A percentile compares a stretch with the other conserved stretches of the same genome.
Conservation (phyloP, 140 eudicot species). For the Oenanthe javanica region DNA sequence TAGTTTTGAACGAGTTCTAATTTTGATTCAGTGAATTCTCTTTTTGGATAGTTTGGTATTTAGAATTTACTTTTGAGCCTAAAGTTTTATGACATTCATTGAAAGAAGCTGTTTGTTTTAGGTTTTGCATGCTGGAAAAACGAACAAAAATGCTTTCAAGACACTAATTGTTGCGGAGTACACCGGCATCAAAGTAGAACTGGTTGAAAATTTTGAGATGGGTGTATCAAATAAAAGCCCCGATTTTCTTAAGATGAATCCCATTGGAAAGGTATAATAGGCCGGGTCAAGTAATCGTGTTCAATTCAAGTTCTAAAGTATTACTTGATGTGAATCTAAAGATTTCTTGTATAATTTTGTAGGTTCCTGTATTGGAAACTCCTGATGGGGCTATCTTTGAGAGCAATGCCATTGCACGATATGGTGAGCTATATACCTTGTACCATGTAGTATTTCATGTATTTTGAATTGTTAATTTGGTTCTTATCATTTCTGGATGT, state of each 20-base stretch:
- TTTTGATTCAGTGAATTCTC: background rate
- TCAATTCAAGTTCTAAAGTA: background rate
- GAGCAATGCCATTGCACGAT: constrained; percentile 95
- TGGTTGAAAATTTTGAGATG: constrained; percentile 56
- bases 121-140: constrained; percentile 43
- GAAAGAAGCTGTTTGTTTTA: constrained; percentile 20
- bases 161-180: constrained; percentile 71
- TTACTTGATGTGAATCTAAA: too few species aligned
- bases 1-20: background rate
- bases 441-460: background rate
- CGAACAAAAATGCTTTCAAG: constrained; percentile 63
- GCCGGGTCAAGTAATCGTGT: background rate
- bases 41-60: background rate
- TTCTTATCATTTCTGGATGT: constrained; percentile 12
- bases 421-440: constrained; percentile 34
- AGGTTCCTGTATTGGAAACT: constrained; percentile 93
- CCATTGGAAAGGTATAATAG: constrained; percentile 67
- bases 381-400: constrained; percentile 81
- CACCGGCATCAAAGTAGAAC: constrained; percentile 56
- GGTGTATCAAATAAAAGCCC: constrained; percentile 82
- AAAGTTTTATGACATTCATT: background rate
- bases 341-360: background rate
- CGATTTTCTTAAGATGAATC: constrained; percentile 83
- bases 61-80: background rate
- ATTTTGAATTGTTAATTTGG: background rate